These are phyloP conservation scores for Cyberlindnera lachancei DNA, from an alignment of 805 yeast genomes.

Conservation along the genomic window DNA sequence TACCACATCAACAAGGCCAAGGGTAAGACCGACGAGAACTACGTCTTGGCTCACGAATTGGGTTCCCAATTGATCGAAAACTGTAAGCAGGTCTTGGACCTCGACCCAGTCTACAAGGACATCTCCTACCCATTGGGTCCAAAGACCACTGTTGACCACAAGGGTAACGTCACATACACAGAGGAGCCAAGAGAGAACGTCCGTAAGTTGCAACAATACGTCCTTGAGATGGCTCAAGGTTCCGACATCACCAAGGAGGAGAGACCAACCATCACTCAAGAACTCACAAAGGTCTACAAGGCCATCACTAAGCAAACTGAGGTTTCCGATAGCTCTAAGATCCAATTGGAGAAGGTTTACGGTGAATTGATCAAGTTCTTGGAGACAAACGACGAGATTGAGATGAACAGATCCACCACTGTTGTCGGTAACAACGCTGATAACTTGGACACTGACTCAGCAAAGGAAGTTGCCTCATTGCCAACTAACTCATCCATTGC, in stretches of 20 bases:
- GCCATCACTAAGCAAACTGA: conserved; percentile 70
- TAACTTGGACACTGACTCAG: conserved; percentile 42
- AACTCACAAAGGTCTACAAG: conserved; percentile 73
- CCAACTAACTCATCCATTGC: conserved; percentile 61
- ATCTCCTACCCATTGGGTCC: conserved; percentile 94
- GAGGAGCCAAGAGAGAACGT: conserved; percentile 87
- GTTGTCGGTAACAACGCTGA: conserved; percentile 44
- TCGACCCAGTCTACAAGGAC: conserved; percentile 91
- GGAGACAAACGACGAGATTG: conserved; percentile 63
- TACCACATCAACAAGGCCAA: conserved; percentile 61
- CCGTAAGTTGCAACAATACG: conserved; percentile 92
- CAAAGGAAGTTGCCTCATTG: conserved; percentile 82
- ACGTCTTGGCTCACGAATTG: conserved; percentile 78
- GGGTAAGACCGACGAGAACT: conserved; percentile 80
- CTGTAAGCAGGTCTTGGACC: conserved; percentile 77
- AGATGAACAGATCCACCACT: conserved; percentile 54
- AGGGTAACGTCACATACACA: conserved; percentile 78
- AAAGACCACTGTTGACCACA: conserved; percentile 76
- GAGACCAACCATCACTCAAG: conserved; percentile 79
- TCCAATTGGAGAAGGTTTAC: conserved; percentile 66
- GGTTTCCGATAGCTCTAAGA: conserved; percentile 51
- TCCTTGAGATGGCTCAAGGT: conserved; percentile 93
- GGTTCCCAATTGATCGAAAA: conserved; percentile 94
- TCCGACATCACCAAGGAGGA: conserved; percentile 66
- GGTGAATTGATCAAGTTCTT: conserved; percentile 63